These are phyloP conservation scores for Eutrema heterophyllum DNA, from an alignment of 345 rosid genomes.

Conservation along the genomic window DNA sequence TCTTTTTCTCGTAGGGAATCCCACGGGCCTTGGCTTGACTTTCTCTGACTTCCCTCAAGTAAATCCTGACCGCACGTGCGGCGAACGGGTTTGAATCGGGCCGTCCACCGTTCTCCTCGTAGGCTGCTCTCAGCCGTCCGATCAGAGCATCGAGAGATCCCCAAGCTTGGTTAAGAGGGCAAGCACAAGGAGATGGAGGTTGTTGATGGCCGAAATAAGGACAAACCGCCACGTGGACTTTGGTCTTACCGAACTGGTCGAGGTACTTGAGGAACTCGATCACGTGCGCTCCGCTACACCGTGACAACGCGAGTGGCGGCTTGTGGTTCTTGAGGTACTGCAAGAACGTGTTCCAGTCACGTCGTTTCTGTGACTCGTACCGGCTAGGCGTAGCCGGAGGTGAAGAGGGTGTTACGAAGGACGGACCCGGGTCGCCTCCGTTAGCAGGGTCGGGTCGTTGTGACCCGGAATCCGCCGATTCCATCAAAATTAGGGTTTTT, in stretches of 20 bases:
- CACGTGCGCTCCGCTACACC: conserved; percentile 72
- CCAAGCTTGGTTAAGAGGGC: conserved; percentile 74
- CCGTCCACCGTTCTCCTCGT: conserved; percentile 63
- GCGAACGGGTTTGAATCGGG: conserved; percentile 65
- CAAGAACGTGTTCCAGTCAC: conserved; percentile 75
- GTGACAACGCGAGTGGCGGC: conserved; percentile 50
- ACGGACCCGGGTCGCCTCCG: conserved; percentile 24
- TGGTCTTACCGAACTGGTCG: conserved; percentile 72
- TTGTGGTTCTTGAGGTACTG: conserved; percentile 66
- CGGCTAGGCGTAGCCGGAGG: conserved; percentile 41
- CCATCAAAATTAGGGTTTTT: conserved; percentile 40
- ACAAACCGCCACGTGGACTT: conserved; percentile 54
- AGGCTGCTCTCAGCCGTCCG: conserved; percentile 76
- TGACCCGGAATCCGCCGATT: conserved; percentile 27
- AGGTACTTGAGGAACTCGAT: conserved; percentile 65
- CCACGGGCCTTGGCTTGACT: conserved; percentile 72
- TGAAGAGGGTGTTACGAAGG: conserved; percentile 5
- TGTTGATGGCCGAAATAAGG: conserved; percentile 58
- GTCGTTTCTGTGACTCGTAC: conserved; percentile 63
- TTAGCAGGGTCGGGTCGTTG: conserved; percentile 20
- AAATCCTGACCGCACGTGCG: conserved; percentile 64
- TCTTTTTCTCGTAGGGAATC: conserved; percentile 69
- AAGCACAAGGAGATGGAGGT: conserved; percentile 61
- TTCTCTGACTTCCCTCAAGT: conserved; percentile 61
- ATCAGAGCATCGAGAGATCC: conserved; percentile 74